Conservation (phyloP, 805 yeast genomes). For the Metschnikowia picachoensis region DNA sequence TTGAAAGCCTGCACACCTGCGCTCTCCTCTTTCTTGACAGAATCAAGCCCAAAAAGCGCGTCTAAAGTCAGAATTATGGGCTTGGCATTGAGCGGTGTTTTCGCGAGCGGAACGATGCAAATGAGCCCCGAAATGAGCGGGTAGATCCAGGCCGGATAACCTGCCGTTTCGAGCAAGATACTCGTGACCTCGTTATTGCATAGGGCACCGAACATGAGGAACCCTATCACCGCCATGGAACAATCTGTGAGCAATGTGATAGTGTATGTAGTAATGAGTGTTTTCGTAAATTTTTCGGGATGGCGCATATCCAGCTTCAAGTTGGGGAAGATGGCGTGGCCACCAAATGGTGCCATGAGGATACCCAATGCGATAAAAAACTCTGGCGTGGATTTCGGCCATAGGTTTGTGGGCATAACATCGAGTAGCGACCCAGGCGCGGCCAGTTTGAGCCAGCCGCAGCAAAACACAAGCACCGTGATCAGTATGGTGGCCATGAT, state of each 20-base stretch:
- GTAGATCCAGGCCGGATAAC: slow-evolving; percentile 47
- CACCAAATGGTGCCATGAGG: slow-evolving; percentile 80
- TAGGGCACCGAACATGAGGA: slow-evolving; percentile 51
- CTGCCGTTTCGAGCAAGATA: slow-evolving; percentile 41
- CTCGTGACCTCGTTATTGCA: slow-evolving; percentile 53
- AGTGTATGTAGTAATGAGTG: slow-evolving; percentile 55
- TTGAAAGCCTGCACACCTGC: slow-evolving; percentile 2
- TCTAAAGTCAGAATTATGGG: slow-evolving; percentile 77
- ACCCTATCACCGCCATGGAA: slow-evolving; percentile 63
- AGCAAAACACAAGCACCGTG: slow-evolving; percentile 50
- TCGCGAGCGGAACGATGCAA: slow-evolving; percentile 81
- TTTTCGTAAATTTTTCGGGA: slow-evolving; percentile 51
- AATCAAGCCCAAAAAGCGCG: slow-evolving; percentile 38
- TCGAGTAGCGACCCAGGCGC: slow-evolving; percentile 73
- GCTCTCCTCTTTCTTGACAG: slow-evolving; percentile 10
- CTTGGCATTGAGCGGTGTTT: slow-evolving; percentile 76
- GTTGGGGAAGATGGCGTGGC: slow-evolving; percentile 78
- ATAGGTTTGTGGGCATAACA: slow-evolving; percentile 62
- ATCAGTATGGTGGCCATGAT: slow-evolving; percentile 67
- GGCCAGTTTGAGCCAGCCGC: slow-evolving; percentile 58
- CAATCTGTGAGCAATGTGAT: slow-evolving; percentile 59
- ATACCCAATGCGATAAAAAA: slow-evolving; percentile 62
- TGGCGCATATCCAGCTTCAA: slow-evolving; percentile 68
- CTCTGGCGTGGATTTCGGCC: slow-evolving; percentile 53
- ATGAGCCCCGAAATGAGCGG: slow-evolving; percentile 59